A percentile compares a stretch with the other conserved stretches of the same genome.
Evolutionary conservation across 2,329 filamentous ascomycete species (phyloP).

Genomic region (Magnaporthiopsis incrustans): DNA sequence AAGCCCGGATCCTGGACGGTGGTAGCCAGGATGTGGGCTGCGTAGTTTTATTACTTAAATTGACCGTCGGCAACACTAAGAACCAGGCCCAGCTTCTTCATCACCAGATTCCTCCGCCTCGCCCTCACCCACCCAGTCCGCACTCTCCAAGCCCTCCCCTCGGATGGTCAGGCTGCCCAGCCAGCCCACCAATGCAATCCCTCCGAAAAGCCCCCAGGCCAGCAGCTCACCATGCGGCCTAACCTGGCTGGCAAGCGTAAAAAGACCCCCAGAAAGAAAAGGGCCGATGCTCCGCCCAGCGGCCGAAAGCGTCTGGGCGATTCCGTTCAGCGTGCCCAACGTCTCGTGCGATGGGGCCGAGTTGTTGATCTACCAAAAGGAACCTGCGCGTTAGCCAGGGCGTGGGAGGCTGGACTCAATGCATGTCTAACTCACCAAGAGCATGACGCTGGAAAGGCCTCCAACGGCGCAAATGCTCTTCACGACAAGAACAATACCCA

Average conservation of each 20-base stretch:
- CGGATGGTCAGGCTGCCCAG: constrained; percentile 70
- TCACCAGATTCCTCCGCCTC: constrained; percentile 21
- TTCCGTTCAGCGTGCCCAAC: constrained; percentile 82
- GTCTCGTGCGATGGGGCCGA: constrained; percentile 79
- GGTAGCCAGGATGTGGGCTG: no score
- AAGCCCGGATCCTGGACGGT: no score
- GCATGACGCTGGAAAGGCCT: constrained; percentile 79
- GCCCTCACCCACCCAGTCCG: constrained; percentile 37
- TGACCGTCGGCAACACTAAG: neutral
- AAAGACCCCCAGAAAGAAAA: constrained; percentile 79
- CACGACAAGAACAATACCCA: constrained; percentile 72
- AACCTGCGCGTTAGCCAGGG: neutral
- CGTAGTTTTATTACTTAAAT: neutral
- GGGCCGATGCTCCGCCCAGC: constrained; percentile 83
- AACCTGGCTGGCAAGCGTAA: constrained; percentile 67
- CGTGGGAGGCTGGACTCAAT: neutral
- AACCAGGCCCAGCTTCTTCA: neutral
- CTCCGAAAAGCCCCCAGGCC: constrained; percentile 82
- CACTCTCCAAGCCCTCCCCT: constrained; percentile 52
- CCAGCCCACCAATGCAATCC: constrained; percentile 74
- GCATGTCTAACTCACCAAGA: constrained; percentile 50
- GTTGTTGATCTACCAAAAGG: constrained; percentile 67
- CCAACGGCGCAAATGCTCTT: constrained; percentile 90
- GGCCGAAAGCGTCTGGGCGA: constrained; percentile 89
- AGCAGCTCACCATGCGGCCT: constrained; percentile 75